phyloP scores from a whole-genome alignment of 176 grass and related monocot species.

The Saccharum spontaneum region DNA sequence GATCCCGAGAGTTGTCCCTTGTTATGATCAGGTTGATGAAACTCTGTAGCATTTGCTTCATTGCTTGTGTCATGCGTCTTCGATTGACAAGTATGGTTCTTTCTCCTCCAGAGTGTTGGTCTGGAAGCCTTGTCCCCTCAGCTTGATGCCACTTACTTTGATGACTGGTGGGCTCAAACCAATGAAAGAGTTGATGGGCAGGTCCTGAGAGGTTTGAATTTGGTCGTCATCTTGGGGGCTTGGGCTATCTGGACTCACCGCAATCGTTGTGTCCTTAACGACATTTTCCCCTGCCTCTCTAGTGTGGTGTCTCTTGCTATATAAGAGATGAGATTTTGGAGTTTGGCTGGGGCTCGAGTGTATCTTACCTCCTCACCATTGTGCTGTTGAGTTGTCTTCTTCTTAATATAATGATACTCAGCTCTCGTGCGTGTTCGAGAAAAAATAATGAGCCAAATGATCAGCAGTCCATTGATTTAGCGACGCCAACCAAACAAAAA shows the following conservation, averaged over 20 bases:
- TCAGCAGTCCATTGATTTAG: neutral
- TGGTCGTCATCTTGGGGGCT: too few relatives aligned
- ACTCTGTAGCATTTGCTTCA: too few relatives aligned
- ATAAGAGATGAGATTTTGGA: neutral
- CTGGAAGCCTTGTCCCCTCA: too few relatives aligned
- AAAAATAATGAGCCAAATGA: neutral
- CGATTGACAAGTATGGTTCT: too few relatives aligned
- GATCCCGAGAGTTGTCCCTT: too few relatives aligned
- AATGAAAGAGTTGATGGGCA: too few relatives aligned
- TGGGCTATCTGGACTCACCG: neutral
- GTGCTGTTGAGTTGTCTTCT: neutral
- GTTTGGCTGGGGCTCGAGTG: neutral
- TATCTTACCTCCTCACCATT: neutral
- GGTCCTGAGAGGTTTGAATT: too few relatives aligned
- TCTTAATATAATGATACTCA: neutral
- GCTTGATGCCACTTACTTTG: too few relatives aligned
- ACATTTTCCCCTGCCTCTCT: neutral
- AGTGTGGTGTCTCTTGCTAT: neutral
- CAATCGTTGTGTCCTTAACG: neutral
- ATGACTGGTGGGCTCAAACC: too few relatives aligned
- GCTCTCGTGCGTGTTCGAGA: neutral
- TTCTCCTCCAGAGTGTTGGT: too few relatives aligned
- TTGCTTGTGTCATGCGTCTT: too few relatives aligned
- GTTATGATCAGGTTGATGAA: too few relatives aligned
- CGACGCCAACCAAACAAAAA: neutral